Evolutionary conservation across 768 basidiomycete genomes (phyloP).

Genomic region (Phaffia australis): DNA sequence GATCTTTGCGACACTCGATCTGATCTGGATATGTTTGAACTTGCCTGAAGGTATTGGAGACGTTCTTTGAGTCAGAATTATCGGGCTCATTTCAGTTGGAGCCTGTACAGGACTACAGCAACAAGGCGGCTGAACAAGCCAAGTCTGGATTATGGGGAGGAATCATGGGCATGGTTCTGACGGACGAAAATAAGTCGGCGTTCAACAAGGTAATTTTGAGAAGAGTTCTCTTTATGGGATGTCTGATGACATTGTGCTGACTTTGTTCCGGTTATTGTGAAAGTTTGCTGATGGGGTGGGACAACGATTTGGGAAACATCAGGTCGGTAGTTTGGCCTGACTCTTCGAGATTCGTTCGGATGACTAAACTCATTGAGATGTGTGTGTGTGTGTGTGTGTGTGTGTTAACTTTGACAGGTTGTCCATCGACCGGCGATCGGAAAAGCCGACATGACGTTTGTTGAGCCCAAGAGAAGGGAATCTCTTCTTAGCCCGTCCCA

Average conservation of each 20-base stretch:
- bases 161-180: conserved; percentile 62
- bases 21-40: not conserved
- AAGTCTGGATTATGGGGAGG: conserved; percentile 41
- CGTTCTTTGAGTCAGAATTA: conserved; percentile 90
- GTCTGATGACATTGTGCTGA: conserved; percentile 30
- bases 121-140: conserved; percentile 41
- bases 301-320: conserved; percentile 85
- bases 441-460: conserved; percentile 49
- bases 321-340: conserved; percentile 42
- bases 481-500: conserved; percentile 56
- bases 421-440: conserved; percentile 74
- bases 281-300: conserved; percentile 81
- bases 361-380: not conserved
- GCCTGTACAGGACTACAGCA: conserved; percentile 38
- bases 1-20: not conserved
- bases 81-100: conserved; percentile 76
- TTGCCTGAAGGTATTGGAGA: conserved; percentile 55
- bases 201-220: conserved; percentile 18
- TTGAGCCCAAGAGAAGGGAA: conserved; percentile 81
- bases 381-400: conserved; percentile 2
- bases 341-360: not conserved
- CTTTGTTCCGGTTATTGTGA: conserved; percentile 29
- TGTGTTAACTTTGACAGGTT: conserved; percentile 42
- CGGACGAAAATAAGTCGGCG: conserved; percentile 47
- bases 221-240: too few relatives aligned